Evolutionary conservation across 78 protist species (phyloP), one percentile per base, ranked within the genome.

Genomic region (Dictyostelium citrinum): DNA sequence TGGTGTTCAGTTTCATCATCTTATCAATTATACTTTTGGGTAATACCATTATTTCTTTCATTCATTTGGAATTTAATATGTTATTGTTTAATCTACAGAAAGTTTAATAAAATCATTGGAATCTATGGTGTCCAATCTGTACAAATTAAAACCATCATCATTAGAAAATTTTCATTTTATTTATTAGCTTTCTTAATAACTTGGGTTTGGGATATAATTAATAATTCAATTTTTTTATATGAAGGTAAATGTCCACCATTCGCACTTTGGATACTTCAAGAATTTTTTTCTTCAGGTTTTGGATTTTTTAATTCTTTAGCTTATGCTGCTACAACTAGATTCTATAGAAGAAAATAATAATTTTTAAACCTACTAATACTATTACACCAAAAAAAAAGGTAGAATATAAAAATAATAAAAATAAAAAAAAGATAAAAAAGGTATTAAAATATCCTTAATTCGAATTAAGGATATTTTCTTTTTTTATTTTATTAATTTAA

Each of bases 1-100:
- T 84, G 91, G 91, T 80, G 72, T 80, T 29, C 84, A 27, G 20
- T 58, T 70, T 70, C 77, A 27, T 16, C 39, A 11, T 46, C 67
- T 9, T 84, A 74, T 74, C 91, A 84, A 74, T 27, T 84, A 20
- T 84, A 74, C 24, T 84, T 84, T 39, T 84, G 91, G 91, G 82
- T 84, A 0, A 45, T 84, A 9, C 91, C 91, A 74, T 37, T 84
- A 31, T 17, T 74, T 14, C 0, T 71, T 17, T 84, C 91, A 74
- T 49, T 84, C 20, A 20, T 24, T 7, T 84, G 91, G 91, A 84
- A 84, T 45, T n/a, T 84, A 12, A 5, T 84, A 20, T 84, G 91
- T 16, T 84, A 84, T 74, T 22, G 76, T 24, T 14, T 84, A 5
- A 84, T 84, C 35, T 84, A 84, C 22, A 22, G 43, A 4, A 84